Base-by-base conservation (phyloP, 2,329 filamentous ascomycete species). In the Knoxdaviesia proteae region DNA sequence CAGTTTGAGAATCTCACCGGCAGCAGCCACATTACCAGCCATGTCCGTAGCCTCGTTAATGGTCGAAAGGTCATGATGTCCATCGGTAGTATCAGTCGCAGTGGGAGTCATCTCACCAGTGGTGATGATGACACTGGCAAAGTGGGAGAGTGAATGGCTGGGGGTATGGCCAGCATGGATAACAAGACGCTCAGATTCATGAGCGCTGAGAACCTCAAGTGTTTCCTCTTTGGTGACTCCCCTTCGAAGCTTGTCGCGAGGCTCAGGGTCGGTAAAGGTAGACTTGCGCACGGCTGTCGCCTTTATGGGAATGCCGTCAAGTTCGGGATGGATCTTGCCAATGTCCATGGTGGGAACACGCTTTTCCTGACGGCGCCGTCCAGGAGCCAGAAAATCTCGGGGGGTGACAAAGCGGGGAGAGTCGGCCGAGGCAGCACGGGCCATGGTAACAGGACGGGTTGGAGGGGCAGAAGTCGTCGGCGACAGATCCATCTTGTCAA, bases 91-190 rank as follows among this genome's bases (percentile, higher is more conserved):
- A 32, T 38, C 45, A 5, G 39, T 42, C 39, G 39, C 44, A 35
- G 31, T 49, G 39, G 46, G 47, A 44, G 63, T 65, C 31, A 47
- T 51, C 7, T 48, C 52, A 7, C 49, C 44, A 7, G 52, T 47
- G 8, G 54, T 53, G 42, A 49, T 51, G 31, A 51, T 47, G 7
- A 56, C 59, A 2, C 64, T 65, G 8, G 61, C 61, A 10, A 72
- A 55, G 2, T 65, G 54, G 5, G 71, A 72, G 7, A 74, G 57
- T 1, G 70, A 73, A 51, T 75, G 71, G 41, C 65, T 75, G 6
- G 73, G 73, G 2, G 73, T 77, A 53, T 77, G 73, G 1, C 73
- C 73, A 20, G 73, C 73, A 53, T 77, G 67, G 64, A 77, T 70
- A 0, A 64, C 74, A 36, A 75, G 63, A 38, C 73, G 62, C 40